A percentile compares a stretch with the other conserved stretches of the same genome.
Conservation (phyloP, 352 stramenopile genomes). For the Phytophthora foliorum region DNA sequence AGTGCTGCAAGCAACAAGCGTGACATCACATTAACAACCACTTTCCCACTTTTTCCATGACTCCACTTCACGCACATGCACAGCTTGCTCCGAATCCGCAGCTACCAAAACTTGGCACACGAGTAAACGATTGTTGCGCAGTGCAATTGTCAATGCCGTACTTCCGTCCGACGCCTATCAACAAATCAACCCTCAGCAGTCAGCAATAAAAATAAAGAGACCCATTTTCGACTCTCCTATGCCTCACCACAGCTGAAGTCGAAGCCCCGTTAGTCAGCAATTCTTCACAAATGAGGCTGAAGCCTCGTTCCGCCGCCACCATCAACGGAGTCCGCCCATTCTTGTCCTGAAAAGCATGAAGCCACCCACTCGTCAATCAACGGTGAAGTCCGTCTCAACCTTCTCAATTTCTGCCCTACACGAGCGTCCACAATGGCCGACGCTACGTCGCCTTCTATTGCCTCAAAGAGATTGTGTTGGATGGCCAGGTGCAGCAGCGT, state of each 20-base stretch:
- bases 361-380: background rate
- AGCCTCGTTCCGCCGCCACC: constrained; percentile 39
- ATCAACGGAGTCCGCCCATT: constrained; percentile 44
- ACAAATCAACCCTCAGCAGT: background rate
- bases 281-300: constrained; percentile 48
- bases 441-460: constrained; percentile 34
- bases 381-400: no score
- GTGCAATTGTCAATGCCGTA: constrained; percentile 35
- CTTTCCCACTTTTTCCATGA: background rate
- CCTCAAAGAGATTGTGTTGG: constrained; percentile 39
- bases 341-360: constrained; percentile 33
- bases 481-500: constrained; percentile 44
- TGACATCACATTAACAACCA: constrained; percentile 4
- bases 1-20: constrained; percentile 20
- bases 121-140: constrained; percentile 26
- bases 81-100: constrained; percentile 35
- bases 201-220: background rate
- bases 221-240: background rate
- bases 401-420: constrained; percentile 10
- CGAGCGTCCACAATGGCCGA: constrained; percentile 25
- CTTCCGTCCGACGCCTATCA: constrained; percentile 28
- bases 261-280: constrained; percentile 39
- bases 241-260: constrained; percentile 28
- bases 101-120: constrained; percentile 47
- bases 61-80: constrained; percentile 26